Conservation (phyloP, 176 grass and related monocot species). For the Cenchrus purpureus region DNA sequence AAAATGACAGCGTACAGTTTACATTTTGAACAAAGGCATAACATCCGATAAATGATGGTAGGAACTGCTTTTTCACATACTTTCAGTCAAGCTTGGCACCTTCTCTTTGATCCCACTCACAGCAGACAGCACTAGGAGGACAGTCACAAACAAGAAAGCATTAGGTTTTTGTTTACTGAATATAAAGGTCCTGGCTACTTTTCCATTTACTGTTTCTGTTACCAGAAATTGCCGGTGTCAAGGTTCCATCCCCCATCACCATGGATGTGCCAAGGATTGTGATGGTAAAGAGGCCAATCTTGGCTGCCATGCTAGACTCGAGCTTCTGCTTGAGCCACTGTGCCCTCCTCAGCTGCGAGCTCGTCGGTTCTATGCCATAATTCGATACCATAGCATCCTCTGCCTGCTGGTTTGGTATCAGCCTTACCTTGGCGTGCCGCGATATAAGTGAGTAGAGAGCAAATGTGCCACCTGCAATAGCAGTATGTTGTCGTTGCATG, state of each 20-base stretch:
- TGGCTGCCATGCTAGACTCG: constrained; percentile 54
- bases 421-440: constrained; percentile 59
- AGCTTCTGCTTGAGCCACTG: constrained; percentile 62
- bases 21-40: constrained; percentile 10
- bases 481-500: background rate
- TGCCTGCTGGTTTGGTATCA: constrained; percentile 73
- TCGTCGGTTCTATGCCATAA: constrained; percentile 53
- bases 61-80: constrained; percentile 30
- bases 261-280: constrained; percentile 84
- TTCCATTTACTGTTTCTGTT: background rate
- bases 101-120: constrained; percentile 78
- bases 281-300: constrained; percentile 54
- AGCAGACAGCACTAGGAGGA: constrained; percentile 55
- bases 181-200: background rate
- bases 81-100: constrained; percentile 65
- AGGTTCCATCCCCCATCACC: constrained; percentile 78
- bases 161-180: constrained; percentile 5
- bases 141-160: constrained; percentile 1
- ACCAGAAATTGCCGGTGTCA: constrained; percentile 83
- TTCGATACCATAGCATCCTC: constrained; percentile 72
- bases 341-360: constrained; percentile 46
- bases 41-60: background rate
- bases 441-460: constrained; percentile 80
- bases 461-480: constrained; percentile 71
- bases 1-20: constrained; percentile 6